Evolutionary conservation across 371 early-diverging fungal genomes (phyloP), one percentile per base, ranked within the genome.

Genomic region (Saksenaea oblongispora): DNA sequence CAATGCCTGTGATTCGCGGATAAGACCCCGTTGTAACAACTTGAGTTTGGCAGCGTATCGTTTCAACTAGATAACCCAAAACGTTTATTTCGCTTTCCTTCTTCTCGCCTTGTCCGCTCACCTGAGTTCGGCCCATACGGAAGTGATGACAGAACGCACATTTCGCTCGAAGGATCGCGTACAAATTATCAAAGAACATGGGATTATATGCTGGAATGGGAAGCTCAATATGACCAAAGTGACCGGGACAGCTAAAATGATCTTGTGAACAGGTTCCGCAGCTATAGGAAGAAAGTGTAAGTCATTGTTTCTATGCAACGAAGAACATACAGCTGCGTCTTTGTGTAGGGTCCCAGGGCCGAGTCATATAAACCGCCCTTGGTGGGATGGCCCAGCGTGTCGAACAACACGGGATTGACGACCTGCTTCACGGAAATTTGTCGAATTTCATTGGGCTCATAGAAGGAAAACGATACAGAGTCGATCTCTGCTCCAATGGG

Each of bases 141-240:
- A 99, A 91, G 18, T 84, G 82, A 70, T 95, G 92, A 81, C 99
- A 99, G 67, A 91, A 92, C 28, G 89, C 80, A 80, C 99, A 99
- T 57, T 86, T 82, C 3, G 93, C 87, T 63, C 91, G 92, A 9
- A 99, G 82, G 47, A 99, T 70, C 63, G 89, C 90, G 74, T 89
- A 91, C 76, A 98, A 76, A 28, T 93, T 87, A 24, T 89, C 87
- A 73, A 97, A 98, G 67, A 95, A 91, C 84, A 99, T 80, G 34
- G 99, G 95, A 79, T 99, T 97, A 80, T 97, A 95, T 36, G 96
- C 95, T 13, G 98, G 98, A 42, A 91, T 91, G 11, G 96, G 91
- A 14, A 99, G 87, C 71, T 99, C 98, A 61, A 99, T 99, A 75
- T 99, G 99, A 37, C 99, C 99, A 86, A 98, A 99, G 70, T 99